Conservation (phyloP, 257 asterid genomes). For the Fraxinus cuspidata region DNA sequence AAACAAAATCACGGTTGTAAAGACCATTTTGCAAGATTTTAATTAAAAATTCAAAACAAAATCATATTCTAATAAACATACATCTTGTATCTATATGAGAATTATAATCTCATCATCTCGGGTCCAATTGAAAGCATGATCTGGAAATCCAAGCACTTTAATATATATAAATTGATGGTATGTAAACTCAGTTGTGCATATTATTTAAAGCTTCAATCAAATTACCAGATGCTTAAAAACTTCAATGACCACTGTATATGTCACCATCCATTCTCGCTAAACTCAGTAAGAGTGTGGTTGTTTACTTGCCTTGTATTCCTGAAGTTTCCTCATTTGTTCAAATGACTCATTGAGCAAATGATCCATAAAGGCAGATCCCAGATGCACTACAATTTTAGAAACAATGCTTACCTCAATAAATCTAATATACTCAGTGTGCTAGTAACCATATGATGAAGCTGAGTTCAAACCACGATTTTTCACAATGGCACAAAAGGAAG, state of each 20-base stretch:
- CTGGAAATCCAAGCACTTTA: slow-evolving; percentile 7
- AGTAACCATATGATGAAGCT: background rate
- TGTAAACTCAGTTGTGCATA: background rate
- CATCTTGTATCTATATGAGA: background rate
- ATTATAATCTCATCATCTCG: background rate
- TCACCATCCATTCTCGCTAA: slow-evolving; percentile 6
- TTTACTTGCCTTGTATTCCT: slow-evolving; percentile 76
- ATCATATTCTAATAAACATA: background rate
- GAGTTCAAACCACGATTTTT: slow-evolving; percentile 35
- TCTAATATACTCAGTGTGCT: background rate
- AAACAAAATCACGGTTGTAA: no score
- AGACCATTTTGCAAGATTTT: no score
- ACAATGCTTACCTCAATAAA: slow-evolving; percentile 16
- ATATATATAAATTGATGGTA: slow-evolving; percentile 7
- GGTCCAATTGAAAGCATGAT: background rate
- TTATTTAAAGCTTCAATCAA: background rate
- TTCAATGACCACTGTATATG: background rate
- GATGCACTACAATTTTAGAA: slow-evolving; percentile 54
- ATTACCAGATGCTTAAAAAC: background rate
- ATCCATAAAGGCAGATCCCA: slow-evolving; percentile 69
- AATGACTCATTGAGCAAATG: slow-evolving; percentile 66
- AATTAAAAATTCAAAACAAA: no score
- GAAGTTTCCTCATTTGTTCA: slow-evolving; percentile 79
- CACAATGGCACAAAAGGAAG: slow-evolving; percentile 77
- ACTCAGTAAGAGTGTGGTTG: background rate